Evolutionary conservation across 371 early-diverging fungal genomes (phyloP).

Genomic region (Mortierella sp.): DNA sequence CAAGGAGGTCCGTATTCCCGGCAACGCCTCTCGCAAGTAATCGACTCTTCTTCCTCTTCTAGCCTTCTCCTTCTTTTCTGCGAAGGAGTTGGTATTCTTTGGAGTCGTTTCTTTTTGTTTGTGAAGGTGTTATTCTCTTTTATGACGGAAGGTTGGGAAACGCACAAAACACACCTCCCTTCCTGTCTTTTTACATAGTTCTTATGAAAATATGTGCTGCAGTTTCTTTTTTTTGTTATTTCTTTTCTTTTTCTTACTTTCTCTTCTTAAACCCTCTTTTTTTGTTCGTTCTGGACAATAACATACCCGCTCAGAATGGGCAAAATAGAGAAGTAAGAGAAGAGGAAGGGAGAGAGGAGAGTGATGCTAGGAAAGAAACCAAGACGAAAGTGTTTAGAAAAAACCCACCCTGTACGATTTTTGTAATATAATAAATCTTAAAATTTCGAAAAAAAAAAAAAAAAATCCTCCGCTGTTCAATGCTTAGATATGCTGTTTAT

Average conservation of each 20-base stretch:
- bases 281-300: neutral
- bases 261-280: neutral
- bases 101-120: neutral
- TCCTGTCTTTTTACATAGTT: conserved; percentile 35
- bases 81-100: neutral
- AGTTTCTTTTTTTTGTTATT: conserved; percentile 7
- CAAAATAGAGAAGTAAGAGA: neutral
- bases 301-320: neutral
- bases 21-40: conserved; percentile 41
- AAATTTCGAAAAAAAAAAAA: neutral
- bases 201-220: conserved; percentile 54
- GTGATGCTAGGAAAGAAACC: conserved; percentile 11
- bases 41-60: neutral
- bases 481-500: neutral
- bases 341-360: conserved; percentile 1
- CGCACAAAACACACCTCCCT: conserved; percentile 56
- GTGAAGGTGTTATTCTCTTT: conserved; percentile 1
- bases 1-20: conserved; percentile 44
- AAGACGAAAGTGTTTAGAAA: conserved; percentile 49
- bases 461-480: neutral
- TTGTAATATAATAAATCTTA: conserved; percentile 26
- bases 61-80: no score
- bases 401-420: conserved; percentile 48
- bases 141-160: conserved; percentile 43
- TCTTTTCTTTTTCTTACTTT: neutral